A percentile compares a stretch with the other conserved stretches of the same genome.
phyloP scores from a whole-genome alignment of 352 stramenopile species.

The Halophytophthora batemanensis region DNA sequence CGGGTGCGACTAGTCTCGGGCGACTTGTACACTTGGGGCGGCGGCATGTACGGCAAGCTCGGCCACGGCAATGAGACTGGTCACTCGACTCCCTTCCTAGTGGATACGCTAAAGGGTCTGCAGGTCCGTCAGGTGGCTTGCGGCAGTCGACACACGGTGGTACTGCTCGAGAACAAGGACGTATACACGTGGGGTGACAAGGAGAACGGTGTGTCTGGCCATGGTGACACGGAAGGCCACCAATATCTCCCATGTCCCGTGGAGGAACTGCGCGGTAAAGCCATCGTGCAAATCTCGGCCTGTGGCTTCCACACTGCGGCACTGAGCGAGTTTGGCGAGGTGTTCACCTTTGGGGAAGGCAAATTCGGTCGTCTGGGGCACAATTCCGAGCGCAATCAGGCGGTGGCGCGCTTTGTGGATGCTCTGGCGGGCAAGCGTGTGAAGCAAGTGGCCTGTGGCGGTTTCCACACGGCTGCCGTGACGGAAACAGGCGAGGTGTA shows the following conservation, averaged over 20 bases:
- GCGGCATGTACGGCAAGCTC: conserved; percentile 95
- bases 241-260: conserved; percentile 93
- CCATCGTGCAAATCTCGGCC: conserved; percentile 87
- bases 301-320: conserved; percentile 87
- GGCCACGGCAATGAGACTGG: conserved; percentile 92
- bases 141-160: conserved; percentile 92
- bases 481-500: conserved; percentile 85
- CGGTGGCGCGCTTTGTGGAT: conserved; percentile 71
- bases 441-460: conserved; percentile 86
- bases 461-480: conserved; percentile 84
- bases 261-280: conserved; percentile 84
- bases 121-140: conserved; percentile 93
- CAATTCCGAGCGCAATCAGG: conserved; percentile 81
- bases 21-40: conserved; percentile 93
- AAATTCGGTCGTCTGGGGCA: conserved; percentile 88
- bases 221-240: conserved; percentile 94
- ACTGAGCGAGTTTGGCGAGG: conserved; percentile 82
- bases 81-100: conserved; percentile 91
- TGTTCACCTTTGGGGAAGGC: conserved; percentile 94
- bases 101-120: conserved; percentile 91
- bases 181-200: conserved; percentile 96
- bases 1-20: conserved; percentile 58
- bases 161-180: conserved; percentile 84
- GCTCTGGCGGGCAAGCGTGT: conserved; percentile 66
- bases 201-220: conserved; percentile 94